Evolutionary conservation across 1,284 basidiomycete genomes (phyloP), one percentile per base, ranked within the genome.

Genomic region (Microstroma glucosiphilum): DNA sequence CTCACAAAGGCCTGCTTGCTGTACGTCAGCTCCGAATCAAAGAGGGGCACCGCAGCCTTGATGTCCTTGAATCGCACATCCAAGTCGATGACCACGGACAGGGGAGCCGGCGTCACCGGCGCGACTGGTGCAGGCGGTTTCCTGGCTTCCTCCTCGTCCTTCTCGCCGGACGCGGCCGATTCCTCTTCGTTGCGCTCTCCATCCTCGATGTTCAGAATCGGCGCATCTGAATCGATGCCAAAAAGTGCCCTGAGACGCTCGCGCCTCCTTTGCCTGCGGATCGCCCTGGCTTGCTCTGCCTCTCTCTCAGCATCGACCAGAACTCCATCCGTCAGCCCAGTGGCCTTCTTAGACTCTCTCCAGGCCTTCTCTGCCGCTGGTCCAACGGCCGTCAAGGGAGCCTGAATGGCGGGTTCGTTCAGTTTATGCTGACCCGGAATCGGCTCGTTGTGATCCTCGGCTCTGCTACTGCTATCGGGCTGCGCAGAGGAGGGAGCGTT

Each of bases 61-160:
- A 98, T 81, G 80, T 99, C 96, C 60, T 93, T 85, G 81, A 99
- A 96, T 60, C 96, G 83, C 69, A 99, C 79, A 80, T 98, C 96
- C 69, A 99, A 89, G 78, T 97, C 94, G 63, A 98, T 87, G 17
- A 82, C 81, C 6, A 96, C 85, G 46, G 81, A 71, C 0, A 70
- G 73, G 0, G 69, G 69, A 0, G 72, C 71, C 26, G 71, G 60
- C 17, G 43, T n/a, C 21, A 48, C 43, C 43, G 43, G 17, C 15
- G 43, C 6, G 17, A 12, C 43, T 4, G 13, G 17, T 17, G 43
- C 43, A n/a, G 3, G 21, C 3, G 43, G 17, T 12, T 17, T 48
- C 6, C 6, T 12, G 26, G 51, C 51, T 15, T 54, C 51, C 21
- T 21, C 21, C 51, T 54, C 51, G 2, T 17, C 51, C 21, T 13